Base-by-base conservation (phyloP, 1,284 basidiomycete species). In the Marasmius fiardii region DNA sequence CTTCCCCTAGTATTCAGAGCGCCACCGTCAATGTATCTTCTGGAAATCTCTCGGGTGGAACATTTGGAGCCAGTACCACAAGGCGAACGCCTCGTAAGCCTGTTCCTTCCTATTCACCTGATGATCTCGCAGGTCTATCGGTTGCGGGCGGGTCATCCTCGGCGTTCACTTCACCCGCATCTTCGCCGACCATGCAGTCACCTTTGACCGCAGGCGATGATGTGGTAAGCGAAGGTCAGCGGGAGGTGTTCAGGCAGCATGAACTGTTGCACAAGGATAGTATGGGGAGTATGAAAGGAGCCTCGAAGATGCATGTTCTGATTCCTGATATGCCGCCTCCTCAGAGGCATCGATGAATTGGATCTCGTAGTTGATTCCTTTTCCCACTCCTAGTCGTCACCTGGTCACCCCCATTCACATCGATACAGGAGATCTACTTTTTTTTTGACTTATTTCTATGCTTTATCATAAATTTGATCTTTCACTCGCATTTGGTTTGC, bases 231-330 rank as follows among this genome's bases (percentile, higher is more conserved):
- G 47, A 49, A 16, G 47, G 47, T 26, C 47, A 49, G 14, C 24
- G 24, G 12, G 31, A 49, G 14, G 28, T 49, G 8, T 49, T 28
- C 18, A 28, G 28, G 20, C 47, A 49, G 47, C 47, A 49, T 20
- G 47, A 49, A 26, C 20, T 49, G 8, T 49, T 49, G 28, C 23
- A 49, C 24, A 49, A 49, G 47, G 47, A 49, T 49, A 49, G 47
- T 16, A 26, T 49, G 28, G 47, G 47, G 8, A 49, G 47, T 31
- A 5, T 49, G 47, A 33, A 33, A 49, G 47, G 47, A 16, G 33
- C 14, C 24, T n/a, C n/a, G 14, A 49, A 31, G 47, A 49, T 49
- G 47, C 47, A 49, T 33, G 26, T 49, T 16, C 28, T 49, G n/a
- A 49, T 49, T 5, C 47, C 47, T 18, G 47, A 49, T 31, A 49